Evolutionary conservation across 805 yeast genomes (phyloP).

Genomic region (Zygoascus ofunaensis): DNA sequence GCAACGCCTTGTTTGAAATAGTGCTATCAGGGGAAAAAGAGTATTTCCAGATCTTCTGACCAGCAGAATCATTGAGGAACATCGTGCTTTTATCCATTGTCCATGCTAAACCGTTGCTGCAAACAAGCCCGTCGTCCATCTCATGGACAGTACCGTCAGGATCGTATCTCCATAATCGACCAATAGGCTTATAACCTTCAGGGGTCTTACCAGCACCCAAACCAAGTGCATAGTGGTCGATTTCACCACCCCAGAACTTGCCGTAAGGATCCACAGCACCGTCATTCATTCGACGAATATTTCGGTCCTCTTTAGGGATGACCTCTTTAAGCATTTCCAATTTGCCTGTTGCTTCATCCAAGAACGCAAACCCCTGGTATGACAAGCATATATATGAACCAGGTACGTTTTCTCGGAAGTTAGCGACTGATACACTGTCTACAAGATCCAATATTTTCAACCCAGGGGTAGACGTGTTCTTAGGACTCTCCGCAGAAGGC

Average conservation of each 20-base stretch:
- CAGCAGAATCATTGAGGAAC: slow-evolving; percentile 47
- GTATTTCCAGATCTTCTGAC: slow-evolving; percentile 39
- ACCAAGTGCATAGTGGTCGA: slow-evolving; percentile 23
- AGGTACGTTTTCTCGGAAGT: slow-evolving; percentile 25
- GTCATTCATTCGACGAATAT: slow-evolving; percentile 54
- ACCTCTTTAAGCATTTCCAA: slow-evolving; percentile 26
- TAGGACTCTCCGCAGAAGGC: slow-evolving; percentile 10
- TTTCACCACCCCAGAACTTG: slow-evolving; percentile 48
- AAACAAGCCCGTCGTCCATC: slow-evolving; percentile 28
- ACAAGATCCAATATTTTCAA: slow-evolving; percentile 19
- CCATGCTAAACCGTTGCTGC: slow-evolving; percentile 59
- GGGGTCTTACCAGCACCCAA: slow-evolving; percentile 23
- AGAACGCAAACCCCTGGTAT: slow-evolving; percentile 28
- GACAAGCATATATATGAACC: slow-evolving; percentile 27
- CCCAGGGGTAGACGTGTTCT: slow-evolving; percentile 19
- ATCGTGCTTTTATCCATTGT: slow-evolving; percentile 31
- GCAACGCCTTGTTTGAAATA: slow-evolving; percentile 27
- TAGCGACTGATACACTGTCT: slow-evolving; percentile 28
- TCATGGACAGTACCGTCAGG: slow-evolving; percentile 25
- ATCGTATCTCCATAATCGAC: slow-evolving; percentile 30
- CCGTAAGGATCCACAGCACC: slow-evolving; percentile 75
- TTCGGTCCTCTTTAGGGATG: slow-evolving; percentile 23
- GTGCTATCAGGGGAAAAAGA: slow-evolving; percentile 32
- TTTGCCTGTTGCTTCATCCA: slow-evolving; percentile 29
- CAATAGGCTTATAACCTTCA: slow-evolving; percentile 21